Percentiles rank a stretch among this genome's conserved stretches.
Evolutionary conservation across 306 rosid species (phyloP).

Genomic region (Luffa aegyptiaca): DNA sequence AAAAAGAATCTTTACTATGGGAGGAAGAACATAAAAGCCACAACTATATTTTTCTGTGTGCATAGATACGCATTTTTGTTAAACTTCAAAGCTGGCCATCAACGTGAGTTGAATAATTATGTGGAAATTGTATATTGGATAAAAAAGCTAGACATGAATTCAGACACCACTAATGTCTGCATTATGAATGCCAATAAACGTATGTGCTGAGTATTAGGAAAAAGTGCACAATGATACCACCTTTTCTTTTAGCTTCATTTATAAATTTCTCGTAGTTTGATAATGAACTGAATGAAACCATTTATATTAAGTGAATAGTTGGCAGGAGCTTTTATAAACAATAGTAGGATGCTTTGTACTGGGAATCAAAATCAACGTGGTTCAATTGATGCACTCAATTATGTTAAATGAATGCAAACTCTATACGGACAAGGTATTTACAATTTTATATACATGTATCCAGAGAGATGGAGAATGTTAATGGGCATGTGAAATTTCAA

Average conservation of each 20-base stretch:
- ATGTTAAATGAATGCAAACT: background rate
- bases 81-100: background rate
- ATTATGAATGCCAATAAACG: background rate
- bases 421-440: background rate
- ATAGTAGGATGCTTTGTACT: background rate
- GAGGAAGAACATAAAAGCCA: background rate
- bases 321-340: background rate
- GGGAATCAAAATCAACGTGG: background rate
- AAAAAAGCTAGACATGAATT: background rate
- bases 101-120: background rate
- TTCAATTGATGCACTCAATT: background rate
- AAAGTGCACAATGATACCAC: background rate
- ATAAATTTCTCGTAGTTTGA: background rate
- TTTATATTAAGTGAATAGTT: background rate
- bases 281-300: background rate
- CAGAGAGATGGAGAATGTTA: slow-evolving; percentile 80
- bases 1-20: background rate
- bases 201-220: background rate
- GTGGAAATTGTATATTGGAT: background rate
- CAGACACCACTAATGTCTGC: background rate
- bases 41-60: background rate
- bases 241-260: background rate
- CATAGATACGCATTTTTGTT: background rate
- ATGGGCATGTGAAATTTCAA: slow-evolving; percentile 70
- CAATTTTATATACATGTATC: slow-evolving; percentile 7